Conservation (phyloP, 257 asterid genomes). For the Capsicum chinense region DNA sequence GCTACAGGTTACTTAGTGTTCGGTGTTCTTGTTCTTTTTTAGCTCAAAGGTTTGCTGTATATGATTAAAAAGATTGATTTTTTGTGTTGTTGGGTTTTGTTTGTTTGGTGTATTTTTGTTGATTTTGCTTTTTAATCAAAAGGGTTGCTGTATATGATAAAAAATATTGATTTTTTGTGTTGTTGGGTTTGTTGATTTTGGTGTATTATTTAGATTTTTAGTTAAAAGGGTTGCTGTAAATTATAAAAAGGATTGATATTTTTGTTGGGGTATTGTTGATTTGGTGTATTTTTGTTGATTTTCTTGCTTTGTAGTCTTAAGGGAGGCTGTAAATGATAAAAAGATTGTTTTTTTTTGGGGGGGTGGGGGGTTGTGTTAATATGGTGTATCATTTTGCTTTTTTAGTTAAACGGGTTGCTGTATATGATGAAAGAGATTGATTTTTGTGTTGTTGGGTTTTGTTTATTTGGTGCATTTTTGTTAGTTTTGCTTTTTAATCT, state of each 20-base stretch:
- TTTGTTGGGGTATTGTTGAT: neutral
- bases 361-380: too few relatives aligned
- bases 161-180: neutral
- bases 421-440: neutral
- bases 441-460: neutral
- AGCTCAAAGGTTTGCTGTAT: neutral
- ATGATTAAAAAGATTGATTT: neutral
- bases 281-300: slow-evolving; percentile 40
- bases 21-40: neutral
- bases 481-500: too few relatives aligned
- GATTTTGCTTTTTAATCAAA: slow-evolving; percentile 39
- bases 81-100: neutral
- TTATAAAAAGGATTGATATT: neutral
- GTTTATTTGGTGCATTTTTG: slow-evolving; percentile 39
- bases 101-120: neutral
- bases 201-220: neutral
- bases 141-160: neutral
- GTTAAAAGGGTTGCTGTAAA: neutral
- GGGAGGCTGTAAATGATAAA: too few relatives aligned
- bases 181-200: neutral
- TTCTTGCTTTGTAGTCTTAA: too few relatives aligned
- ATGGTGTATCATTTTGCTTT: neutral
- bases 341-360: too few relatives aligned
- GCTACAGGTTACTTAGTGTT: slow-evolving; percentile 58
- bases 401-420: neutral